Base-by-base conservation (phyloP, 345 rosid species). In the Pistacia integerrima region DNA sequence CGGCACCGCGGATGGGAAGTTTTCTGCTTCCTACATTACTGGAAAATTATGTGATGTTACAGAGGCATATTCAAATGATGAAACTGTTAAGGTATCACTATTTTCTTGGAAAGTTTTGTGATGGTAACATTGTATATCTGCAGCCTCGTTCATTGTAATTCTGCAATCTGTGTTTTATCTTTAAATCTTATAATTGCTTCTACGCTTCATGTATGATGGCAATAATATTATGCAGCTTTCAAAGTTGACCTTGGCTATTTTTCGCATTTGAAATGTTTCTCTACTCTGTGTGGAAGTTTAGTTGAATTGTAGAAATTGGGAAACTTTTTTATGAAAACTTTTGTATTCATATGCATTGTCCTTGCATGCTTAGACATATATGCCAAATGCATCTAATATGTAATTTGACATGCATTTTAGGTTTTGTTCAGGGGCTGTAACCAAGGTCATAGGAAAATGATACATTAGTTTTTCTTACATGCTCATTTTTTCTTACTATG, bases 1-100 rank as follows among this genome's bases (percentile, higher is more conserved):
- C 67, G 98, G 72, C 44, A 52, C 46, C 52, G 72, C 60, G 28
- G 72, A 91, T 79, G 94, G 93, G 70, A 91, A 90, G 79, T 91
- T 87, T 79, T 89, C 99, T 74, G 89, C 94, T 58, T 91, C 94
- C 55, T 91, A 93, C 69, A 85, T 92, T 57, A 87, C 92, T 44
- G 97, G 98, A 84, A 96, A 93, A 82, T 81, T 96, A 33, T 92
- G 98, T 48, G 99, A 96, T 82, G 93, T 91, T 82, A 93, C 97
- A 20, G 98, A 96, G 67, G 93, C 98, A 62, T 96, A 96, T 84
- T 93, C 97, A 72, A 90, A 88, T 85, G 97, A 96, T 79, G 98
- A 93, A 87, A 90, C 92, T 46, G 92, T 93, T 60, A 93, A 96
- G 99, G 98, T 93, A 87, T 61, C 67, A n/a, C 30, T 61, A 52